phyloP scores from a whole-genome alignment of 441 rosid species.

The Adansonia grandidieri region DNA sequence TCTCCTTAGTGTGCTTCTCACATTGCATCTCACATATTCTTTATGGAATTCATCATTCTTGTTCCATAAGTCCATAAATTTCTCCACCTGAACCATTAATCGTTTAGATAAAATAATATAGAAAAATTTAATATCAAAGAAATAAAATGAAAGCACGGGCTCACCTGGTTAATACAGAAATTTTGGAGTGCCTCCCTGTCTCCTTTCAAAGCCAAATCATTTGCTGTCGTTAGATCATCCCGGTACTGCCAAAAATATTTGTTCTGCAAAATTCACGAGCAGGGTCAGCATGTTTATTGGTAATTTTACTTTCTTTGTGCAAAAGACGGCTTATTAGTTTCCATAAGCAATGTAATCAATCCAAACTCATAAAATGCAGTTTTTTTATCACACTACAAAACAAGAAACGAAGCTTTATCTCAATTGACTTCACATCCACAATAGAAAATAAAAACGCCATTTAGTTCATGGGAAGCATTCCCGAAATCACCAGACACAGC shows the following conservation, averaged over 20 bases:
- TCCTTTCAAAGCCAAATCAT: conserved; percentile 60
- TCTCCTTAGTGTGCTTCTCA: conserved; percentile 67
- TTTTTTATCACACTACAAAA: not conserved
- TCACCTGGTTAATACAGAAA: conserved; percentile 73
- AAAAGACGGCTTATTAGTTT: not conserved
- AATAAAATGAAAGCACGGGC: conserved; percentile 19
- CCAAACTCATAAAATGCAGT: not conserved
- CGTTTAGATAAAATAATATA: conserved; percentile 24
- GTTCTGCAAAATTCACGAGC: conserved; percentile 50
- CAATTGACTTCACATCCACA: not conserved
- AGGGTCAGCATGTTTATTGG: not conserved
- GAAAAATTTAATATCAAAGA: not conserved
- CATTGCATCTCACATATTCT: conserved; percentile 62
- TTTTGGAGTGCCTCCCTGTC: conserved; percentile 57
- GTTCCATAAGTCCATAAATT: conserved; percentile 70
- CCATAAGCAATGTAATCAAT: not conserved
- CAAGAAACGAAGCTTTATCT: not conserved
- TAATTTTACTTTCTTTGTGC: not conserved
- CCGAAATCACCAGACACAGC: not conserved
- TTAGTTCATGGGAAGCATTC: not conserved
- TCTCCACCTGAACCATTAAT: conserved; percentile 60
- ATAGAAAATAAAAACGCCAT: not conserved
- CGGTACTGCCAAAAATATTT: conserved; percentile 58
- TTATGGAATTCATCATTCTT: conserved; percentile 63
- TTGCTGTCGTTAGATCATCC: conserved; percentile 61